Evolutionary conservation across 1,284 basidiomycete genomes (phyloP), one percentile per base, ranked within the genome.

Genomic region (Flammula alnicola): DNA sequence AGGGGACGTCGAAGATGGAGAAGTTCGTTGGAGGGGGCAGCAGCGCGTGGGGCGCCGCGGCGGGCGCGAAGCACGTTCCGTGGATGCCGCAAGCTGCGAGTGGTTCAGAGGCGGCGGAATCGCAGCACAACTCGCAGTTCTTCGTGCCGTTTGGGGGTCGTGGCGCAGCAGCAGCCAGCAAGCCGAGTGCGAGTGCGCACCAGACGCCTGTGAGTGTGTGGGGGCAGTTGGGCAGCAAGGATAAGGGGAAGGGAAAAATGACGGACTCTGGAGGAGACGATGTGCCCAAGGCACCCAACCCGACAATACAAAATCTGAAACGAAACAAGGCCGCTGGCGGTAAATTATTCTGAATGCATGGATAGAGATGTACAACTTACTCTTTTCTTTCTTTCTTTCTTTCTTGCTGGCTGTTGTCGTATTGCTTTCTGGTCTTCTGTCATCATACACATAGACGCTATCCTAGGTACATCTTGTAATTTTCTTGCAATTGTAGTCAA

Each of bases 141-240:
- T 32, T 32, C 23, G 32, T 33, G 9, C 22, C 43, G n/a, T 30
- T 44, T 30, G 35, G 35, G 19, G 22, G 30, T 20, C 31, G 41
- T 7, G 27, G 33, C 38, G 20, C 35, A 31, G 60, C 12, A 60
- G 17, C 61, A 57, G 11, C 57, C 61, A 9, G 52, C n/a, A 54
- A n/a, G 19, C 31, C n/a, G n/a, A 44, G 50, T 16, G 16, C 40
- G 5, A 27, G 19, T 11, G 23, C 19, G 35, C 49, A 27, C 14
- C 50, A 46, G 47, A 41, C 46, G 32, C 46, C 26, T 8, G 43
- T 31, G 4, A 23, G 31, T 12, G 19, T 36, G 14, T 47, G 37
- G 39, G 50, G 54, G 35, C 47, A 49, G 47, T 43, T 49, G 26
- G 31, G 31, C 29, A 40, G 38, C 14, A 36, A 46, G 36, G 46